Evolutionary conservation across 305 asterid species (phyloP).

Genomic region (Fraxinus paxiana): DNA sequence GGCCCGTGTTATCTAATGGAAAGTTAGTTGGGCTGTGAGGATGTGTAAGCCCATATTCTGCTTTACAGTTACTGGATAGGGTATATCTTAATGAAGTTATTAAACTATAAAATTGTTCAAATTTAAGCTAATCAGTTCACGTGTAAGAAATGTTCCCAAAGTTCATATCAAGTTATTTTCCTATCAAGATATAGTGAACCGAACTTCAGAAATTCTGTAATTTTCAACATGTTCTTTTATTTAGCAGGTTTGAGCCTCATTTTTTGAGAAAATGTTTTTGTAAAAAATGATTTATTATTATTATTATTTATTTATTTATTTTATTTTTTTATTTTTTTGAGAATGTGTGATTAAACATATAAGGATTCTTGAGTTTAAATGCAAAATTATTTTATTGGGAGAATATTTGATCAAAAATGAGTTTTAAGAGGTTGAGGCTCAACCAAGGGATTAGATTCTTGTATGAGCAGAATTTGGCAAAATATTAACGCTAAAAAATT

Average conservation of each 20-base stretch:
- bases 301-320: too few species aligned
- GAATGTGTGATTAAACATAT: neutral
- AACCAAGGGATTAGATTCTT: neutral
- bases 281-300: too few species aligned
- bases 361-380: neutral
- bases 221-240: neutral
- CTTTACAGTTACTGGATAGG: neutral
- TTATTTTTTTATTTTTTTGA: neutral
- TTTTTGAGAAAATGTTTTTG: neutral
- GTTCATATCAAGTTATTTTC: neutral
- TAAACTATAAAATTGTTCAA: neutral
- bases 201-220: constrained; percentile 37
- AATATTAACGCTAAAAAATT: neutral
- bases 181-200: constrained; percentile 19
- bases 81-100: neutral
- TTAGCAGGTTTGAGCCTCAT: neutral
- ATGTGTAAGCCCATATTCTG: neutral
- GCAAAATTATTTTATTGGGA: neutral
- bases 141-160: neutral
- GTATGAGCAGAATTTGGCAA: neutral
- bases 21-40: neutral
- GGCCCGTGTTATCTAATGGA: neutral
- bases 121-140: neutral
- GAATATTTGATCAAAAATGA: neutral
- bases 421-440: neutral